phyloP scores from a whole-genome alignment of 106 monocot genomes.

The Cymbidium sinense region DNA sequence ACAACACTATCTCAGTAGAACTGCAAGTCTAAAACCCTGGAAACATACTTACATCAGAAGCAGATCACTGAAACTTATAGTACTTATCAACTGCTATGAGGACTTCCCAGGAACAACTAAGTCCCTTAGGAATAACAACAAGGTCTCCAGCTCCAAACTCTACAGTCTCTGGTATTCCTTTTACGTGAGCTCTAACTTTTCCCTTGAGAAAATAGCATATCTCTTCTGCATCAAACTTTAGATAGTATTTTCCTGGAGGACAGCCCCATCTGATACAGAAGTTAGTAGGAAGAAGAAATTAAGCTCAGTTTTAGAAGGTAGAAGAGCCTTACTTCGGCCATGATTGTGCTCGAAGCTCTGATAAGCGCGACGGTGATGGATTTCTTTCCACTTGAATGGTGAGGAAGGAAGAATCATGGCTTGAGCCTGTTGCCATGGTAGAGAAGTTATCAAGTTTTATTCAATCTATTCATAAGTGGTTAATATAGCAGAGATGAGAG shows the following conservation, averaged over 20 bases:
- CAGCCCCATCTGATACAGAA: conserved; percentile 43
- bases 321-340: conserved; percentile 58
- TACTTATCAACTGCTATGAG: conserved; percentile 58
- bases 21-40: too few species aligned
- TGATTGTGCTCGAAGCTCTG: conserved; percentile 51
- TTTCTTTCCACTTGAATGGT: conserved; percentile 53
- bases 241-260: conserved; percentile 42
- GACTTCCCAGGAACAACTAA: conserved; percentile 76
- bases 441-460: background rate
- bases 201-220: conserved; percentile 61
- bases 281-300: background rate
- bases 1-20: too few species aligned
- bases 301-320: background rate
- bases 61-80: conserved; percentile 37
- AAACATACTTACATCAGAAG: background rate
- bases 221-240: conserved; percentile 65
- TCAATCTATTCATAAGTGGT: background rate
- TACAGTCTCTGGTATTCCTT: conserved; percentile 37
- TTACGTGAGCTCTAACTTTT: conserved; percentile 46
- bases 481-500: background rate
- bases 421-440: conserved; percentile 35
- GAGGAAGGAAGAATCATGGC: conserved; percentile 10
- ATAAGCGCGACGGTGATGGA: conserved; percentile 32
- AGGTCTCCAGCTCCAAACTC: conserved; percentile 73
- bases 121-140: conserved; percentile 56